These are phyloP conservation scores for Fusarium chlamydosporum DNA, from an alignment of 2,329 filamentous ascomycete species.

Conservation along the genomic window DNA sequence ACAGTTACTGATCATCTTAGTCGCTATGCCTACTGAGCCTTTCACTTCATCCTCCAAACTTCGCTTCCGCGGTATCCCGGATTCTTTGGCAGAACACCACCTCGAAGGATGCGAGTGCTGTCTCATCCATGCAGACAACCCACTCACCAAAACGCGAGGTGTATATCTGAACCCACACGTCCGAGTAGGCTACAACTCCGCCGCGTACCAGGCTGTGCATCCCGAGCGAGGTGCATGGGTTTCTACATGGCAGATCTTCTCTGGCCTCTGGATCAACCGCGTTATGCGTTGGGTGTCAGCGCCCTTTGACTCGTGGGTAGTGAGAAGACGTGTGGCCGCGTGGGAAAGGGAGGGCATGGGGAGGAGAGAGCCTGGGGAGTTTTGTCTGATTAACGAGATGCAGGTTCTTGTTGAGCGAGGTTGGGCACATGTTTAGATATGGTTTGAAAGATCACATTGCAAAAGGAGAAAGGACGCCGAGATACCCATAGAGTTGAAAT, in stretches of 20 bases:
- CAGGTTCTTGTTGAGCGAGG: slow-evolving; percentile 70
- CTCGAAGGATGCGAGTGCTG: slow-evolving; percentile 86
- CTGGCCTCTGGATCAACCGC: slow-evolving; percentile 72
- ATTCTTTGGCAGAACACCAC: slow-evolving; percentile 72
- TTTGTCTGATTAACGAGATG: slow-evolving; percentile 73
- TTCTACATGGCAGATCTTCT: slow-evolving; percentile 62
- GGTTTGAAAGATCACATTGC: neutral
- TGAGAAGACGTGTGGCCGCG: slow-evolving; percentile 56
- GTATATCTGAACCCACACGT: slow-evolving; percentile 79
- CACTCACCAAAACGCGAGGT: slow-evolving; percentile 64
- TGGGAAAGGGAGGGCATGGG: slow-evolving; percentile 57
- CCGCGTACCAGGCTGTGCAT: slow-evolving; percentile 67
- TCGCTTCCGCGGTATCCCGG: slow-evolving; percentile 74
- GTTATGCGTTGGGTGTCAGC: slow-evolving; percentile 60
- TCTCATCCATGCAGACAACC: slow-evolving; percentile 80
- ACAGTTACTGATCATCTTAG: slow-evolving; percentile 44
- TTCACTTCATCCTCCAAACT: slow-evolving; percentile 65
- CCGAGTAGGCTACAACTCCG: slow-evolving; percentile 73
- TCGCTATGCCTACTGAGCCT: slow-evolving; percentile 67
- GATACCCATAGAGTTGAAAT: slow-evolving; percentile 30
- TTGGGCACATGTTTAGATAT: slow-evolving; percentile 65
- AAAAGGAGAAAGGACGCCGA: neutral
- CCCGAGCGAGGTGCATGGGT: slow-evolving; percentile 60
- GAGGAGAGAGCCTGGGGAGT: slow-evolving; percentile 61
- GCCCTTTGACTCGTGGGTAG: slow-evolving; percentile 52